Conservation (phyloP, 2,329 filamentous ascomycete species). For the Penicillium sp. region DNA sequence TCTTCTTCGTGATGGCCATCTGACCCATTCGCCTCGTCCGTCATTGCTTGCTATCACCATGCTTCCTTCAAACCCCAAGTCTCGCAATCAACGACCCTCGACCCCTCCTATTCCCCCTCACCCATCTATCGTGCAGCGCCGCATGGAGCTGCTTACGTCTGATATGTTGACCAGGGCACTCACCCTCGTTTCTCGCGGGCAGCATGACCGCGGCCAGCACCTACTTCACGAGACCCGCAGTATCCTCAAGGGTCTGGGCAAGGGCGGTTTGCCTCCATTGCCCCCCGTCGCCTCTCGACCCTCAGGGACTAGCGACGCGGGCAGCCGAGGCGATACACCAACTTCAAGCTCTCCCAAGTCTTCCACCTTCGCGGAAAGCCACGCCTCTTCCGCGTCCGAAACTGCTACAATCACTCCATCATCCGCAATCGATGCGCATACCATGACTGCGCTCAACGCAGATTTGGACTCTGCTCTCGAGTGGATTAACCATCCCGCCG, state of each 20-base stretch:
- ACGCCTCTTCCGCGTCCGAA: slow-evolving; percentile 41
- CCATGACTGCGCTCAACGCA: slow-evolving; percentile 83
- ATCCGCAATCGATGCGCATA: slow-evolving; percentile 78
- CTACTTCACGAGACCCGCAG: slow-evolving; percentile 90
- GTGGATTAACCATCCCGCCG: slow-evolving; percentile 96
- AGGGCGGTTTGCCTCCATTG: slow-evolving; percentile 89
- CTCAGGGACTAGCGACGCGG: slow-evolving; percentile 50
- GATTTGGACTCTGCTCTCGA: slow-evolving; percentile 89
- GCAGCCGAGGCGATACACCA: slow-evolving; percentile 44
- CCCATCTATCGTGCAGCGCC: slow-evolving; percentile 89
- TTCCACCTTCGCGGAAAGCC: slow-evolving; percentile 39
- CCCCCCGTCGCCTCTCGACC: slow-evolving; percentile 57
- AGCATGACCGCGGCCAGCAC: slow-evolving; percentile 92
- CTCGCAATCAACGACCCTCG: slow-evolving; percentile 59
- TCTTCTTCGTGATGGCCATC: slow-evolving; percentile 82
- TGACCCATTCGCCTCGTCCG: slow-evolving; percentile 83
- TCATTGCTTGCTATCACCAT: slow-evolving; percentile 95
- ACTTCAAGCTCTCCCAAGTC: slow-evolving; percentile 45
- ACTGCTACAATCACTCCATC: slow-evolving; percentile 56
- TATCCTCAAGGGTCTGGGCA: slow-evolving; percentile 93
- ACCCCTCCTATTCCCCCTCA: slow-evolving; percentile 91
- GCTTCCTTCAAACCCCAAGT: slow-evolving; percentile 69
- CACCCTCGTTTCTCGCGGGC: slow-evolving; percentile 84
- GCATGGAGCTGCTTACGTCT: slow-evolving; percentile 96
- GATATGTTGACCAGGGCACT: slow-evolving; percentile 95